Base-by-base conservation (phyloP, 2,329 filamentous ascomycete species). In the Nothomitra cinnamomea region DNA sequence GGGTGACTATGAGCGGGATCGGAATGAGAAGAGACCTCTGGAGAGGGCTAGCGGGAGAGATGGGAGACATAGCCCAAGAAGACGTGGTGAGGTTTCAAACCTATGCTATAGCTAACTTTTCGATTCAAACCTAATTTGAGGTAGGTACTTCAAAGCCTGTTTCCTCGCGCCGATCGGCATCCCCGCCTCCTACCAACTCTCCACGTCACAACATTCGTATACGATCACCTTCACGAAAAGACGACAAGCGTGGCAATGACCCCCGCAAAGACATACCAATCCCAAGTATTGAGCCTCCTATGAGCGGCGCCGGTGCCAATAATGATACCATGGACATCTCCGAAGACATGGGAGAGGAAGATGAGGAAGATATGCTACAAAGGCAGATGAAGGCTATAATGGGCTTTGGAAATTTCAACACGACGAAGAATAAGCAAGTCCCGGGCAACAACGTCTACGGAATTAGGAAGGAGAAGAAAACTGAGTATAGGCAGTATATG, bases 401-500 rank as follows among this genome's bases (percentile, higher is more conserved):
- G 85, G 92, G 92, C 1, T 95, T 98, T 63, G 80, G 80, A 17
- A 79, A 77, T 0, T 98, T 96, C 68, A 82, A 81, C 55, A 82
- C 80, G 22, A 96, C 92, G 19, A 94, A 96, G 68, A 80, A 85
- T 56, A 87, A 84, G 53, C 94, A 95, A 64, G 82, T 98, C 1
- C 76, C 78, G 0, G 92, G 92, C 1, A 98, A 98, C 64, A 80
- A 88, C 63, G 79, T 83, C 42, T 89, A 85, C 54, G 87, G 74
- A 0, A 80, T 95, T 52, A 74, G 83, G 60, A 95, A 92, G 74
- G 87, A 92, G 70, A 95, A 95, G 79, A 89, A 87, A 78, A 85
- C 83, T 13, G 79, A 94, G 72, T 96, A 95, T 64, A 77, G 92
- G 60, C 92, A 98, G 76, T 98, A 98, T 68, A 98, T 98, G 80